Evolutionary conservation across 1,139 yeast genomes (phyloP), one percentile per base, ranked within the genome.

Genomic region (Hyphopichia wangnamkhiaoensis): DNA sequence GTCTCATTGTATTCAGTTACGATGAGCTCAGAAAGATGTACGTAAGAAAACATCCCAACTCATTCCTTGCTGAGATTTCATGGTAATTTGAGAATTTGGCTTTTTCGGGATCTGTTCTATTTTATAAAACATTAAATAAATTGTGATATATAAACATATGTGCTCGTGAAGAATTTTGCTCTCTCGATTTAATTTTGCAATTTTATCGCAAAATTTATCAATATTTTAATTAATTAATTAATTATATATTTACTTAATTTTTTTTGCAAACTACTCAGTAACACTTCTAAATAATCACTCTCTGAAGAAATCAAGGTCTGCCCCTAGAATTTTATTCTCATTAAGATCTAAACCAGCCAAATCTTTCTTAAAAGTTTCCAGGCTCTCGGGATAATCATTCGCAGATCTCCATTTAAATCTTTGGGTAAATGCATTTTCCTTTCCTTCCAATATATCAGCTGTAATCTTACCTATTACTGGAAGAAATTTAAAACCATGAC

Each of bases 21-120:
- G 81, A 76, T 44, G 82, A 76, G 50, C 31, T 58, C 21, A 59
- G 81, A 47, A 76, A 76, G 51, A 47, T 55, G 24, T 20, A 49
- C 12, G 62, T 56, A n/a, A 62, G 81, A 49, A 63, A 45, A 37
- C 52, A 60, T 41, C 78, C 78, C 5, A 46, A 54, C 5, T 50
- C 70, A 1, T 32, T 65, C n/a, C 20, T 68, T n/a, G 75, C 78
- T 2, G 61, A 45, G 44, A 43, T 65, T 7, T 71, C 78, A 2
- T 73, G 78, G 78, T 71, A 42, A 47, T 18, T 5, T 10, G n/a
- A n/a, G n/a, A n/a, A n/a, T n/a, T n/a, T n/a, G n/a, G n/a, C n/a
- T n/a, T n/a, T n/a, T n/a, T n/a, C n/a, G n/a, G n/a, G n/a, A n/a
- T n/a, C n/a, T n/a, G n/a, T n/a, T n/a, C n/a, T n/a, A n/a, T n/a